Evolutionary conservation across 2,329 filamentous ascomycete species (phyloP).

Genomic region (Parascedosporium putredinis): DNA sequence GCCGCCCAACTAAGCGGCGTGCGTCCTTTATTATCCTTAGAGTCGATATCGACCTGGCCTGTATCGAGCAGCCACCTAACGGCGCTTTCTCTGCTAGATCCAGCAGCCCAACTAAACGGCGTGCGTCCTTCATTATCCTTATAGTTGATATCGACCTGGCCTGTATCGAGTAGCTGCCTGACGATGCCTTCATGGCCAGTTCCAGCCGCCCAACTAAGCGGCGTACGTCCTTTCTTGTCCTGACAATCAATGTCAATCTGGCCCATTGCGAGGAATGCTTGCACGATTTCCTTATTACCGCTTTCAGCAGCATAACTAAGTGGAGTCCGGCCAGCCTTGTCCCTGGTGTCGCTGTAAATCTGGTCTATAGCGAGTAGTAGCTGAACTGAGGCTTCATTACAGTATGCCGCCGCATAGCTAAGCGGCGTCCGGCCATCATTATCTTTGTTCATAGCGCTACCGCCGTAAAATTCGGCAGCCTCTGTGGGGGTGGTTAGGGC

Average conservation of each 20-base stretch:
- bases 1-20: no score
- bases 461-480: no score
- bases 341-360: background rate
- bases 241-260: background rate
- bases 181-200: background rate
- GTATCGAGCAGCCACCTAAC: no score
- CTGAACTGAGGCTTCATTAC: background rate
- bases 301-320: background rate
- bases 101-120: background rate
- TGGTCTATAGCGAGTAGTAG: background rate
- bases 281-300: background rate
- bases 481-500: background rate
- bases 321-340: background rate
- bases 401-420: background rate
- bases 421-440: background rate
- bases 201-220: background rate
- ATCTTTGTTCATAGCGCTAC: no score
- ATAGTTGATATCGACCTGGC: background rate
- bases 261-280: background rate
- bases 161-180: background rate
- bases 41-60: no score
- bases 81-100: no score
- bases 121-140: background rate
- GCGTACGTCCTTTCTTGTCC: background rate
- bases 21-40: no score